Evolutionary conservation across 2,329 filamentous ascomycete species (phyloP), one percentile per base, ranked within the genome.

Genomic region (Chaetoscypha palmicola): DNA sequence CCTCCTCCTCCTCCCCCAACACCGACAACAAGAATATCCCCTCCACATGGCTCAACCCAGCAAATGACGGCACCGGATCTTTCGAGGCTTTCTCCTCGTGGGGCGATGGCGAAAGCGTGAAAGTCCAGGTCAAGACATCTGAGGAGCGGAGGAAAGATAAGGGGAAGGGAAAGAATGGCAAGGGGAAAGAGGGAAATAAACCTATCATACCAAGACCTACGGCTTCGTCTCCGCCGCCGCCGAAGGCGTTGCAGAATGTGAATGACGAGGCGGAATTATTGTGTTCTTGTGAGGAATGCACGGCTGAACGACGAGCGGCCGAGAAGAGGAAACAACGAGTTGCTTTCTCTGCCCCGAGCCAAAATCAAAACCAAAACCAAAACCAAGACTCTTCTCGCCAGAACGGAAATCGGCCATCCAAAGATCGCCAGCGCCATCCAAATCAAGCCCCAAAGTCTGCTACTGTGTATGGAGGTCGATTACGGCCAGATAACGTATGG

Each of bases 401-500:
- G 24, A 31, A 31, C 14, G 8, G 16, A 23, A 32, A 21, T n/a
- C n/a, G n/a, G n/a, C n/a, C n/a, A n/a, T n/a, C n/a, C n/a, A n/a
- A n/a, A n/a, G n/a, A n/a, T n/a, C n/a, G n/a, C n/a, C n/a, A n/a
- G n/a, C n/a, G n/a, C n/a, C 26, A 20, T 17, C 37, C 3, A 30
- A 34, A 8, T 20, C 8, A 22, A 45, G 11, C 32, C 3, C n/a
- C 43, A 43, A 16, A 11, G 12, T 11, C 26, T 20, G 11, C 9
- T 9, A n/a, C 23, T 10, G 10, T 26, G 16, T 9, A 46, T 14
- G 17, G n/a, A 28, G 32, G 32, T 2, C 28, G 28, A 21, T 44
- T 62, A 5, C 34, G 43, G 19, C 47, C 55, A 2, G 49, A 60
- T 38, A 38, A 46, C 2, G 47, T 51, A 17, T 63, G 58, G 58